phyloP scores from a whole-genome alignment of 495 filamentous ascomycete genomes.

The Penicillium paxilli region DNA sequence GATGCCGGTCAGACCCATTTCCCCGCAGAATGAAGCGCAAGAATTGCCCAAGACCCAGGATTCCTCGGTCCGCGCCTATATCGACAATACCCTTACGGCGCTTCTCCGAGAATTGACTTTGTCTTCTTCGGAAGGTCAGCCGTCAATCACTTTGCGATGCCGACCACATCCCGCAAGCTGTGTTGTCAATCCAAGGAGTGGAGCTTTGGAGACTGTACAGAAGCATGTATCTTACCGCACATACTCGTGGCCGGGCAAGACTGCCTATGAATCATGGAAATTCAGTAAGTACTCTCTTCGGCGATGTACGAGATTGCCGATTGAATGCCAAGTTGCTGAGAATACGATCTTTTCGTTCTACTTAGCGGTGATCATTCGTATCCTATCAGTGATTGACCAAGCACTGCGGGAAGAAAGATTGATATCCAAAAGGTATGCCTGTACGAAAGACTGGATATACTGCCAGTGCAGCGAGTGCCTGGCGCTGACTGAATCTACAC shows the following conservation, averaged over 20 bases:
- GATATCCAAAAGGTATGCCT: conserved; percentile 78
- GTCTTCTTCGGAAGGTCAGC: conserved; percentile 23
- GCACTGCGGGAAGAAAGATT: conserved; percentile 59
- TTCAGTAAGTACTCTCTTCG: conserved; percentile 51
- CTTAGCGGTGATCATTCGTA: conserved; percentile 60
- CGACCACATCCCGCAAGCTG: conserved; percentile 20
- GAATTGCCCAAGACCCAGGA: background rate
- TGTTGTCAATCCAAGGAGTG: conserved; percentile 27
- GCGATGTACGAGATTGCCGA: background rate
- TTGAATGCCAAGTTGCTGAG: background rate
- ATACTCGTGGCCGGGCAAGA: conserved; percentile 59
- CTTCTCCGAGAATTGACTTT: conserved; percentile 28
- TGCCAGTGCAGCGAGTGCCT: background rate
- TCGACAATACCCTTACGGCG: conserved; percentile 29
- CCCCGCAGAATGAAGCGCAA: too few species aligned
- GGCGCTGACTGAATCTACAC: background rate
- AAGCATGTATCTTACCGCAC: conserved; percentile 18
- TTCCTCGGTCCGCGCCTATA: conserved; percentile 28
- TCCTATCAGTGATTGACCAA: conserved; percentile 70
- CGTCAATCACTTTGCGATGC: conserved; percentile 34
- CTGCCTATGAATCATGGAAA: conserved; percentile 60
- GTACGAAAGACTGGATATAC: background rate
- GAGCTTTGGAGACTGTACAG: conserved; percentile 28
- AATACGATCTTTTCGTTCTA: background rate
- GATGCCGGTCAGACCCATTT: conserved; percentile 6